phyloP scores from a whole-genome alignment of 2,329 filamentous ascomycete species.

The Pseudogymnoascus sp. region DNA sequence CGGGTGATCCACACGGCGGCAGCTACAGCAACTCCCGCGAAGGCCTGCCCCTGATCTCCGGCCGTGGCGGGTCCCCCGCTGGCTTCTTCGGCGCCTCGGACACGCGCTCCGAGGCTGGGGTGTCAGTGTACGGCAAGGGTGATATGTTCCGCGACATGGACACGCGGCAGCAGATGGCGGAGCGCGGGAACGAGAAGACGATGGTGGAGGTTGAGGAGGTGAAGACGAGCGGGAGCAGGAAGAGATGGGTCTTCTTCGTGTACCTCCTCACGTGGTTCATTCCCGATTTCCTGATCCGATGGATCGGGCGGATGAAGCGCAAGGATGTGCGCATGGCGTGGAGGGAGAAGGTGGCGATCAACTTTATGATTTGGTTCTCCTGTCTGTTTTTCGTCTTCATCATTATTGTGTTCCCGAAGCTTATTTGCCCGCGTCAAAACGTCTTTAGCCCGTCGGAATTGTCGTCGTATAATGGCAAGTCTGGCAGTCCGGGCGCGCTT shows the following conservation, averaged over 20 bases:
- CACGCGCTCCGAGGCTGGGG: conserved; percentile 80
- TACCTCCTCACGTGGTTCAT: conserved; percentile 93
- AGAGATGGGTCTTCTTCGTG: conserved; percentile 78
- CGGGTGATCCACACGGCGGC: conserved; percentile 40
- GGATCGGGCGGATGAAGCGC: conserved; percentile 87
- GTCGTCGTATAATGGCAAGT: conserved; percentile 63
- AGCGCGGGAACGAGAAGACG: conserved; percentile 86
- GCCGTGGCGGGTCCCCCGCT: conserved; percentile 48
- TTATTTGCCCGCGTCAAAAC: conserved; percentile 87
- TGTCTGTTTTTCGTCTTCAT: conserved; percentile 77
- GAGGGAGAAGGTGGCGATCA: conserved; percentile 97
- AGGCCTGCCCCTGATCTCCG: conserved; percentile 41
- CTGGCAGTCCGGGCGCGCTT: conserved; percentile 52
- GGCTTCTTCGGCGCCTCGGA: conserved; percentile 72
- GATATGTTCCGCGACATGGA: conserved; percentile 99
- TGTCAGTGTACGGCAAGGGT: conserved; percentile 80
- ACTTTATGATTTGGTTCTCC: conserved; percentile 88
- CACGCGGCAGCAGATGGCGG: conserved; percentile 86
- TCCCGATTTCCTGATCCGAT: conserved; percentile 71
- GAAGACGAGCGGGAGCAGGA: conserved; percentile 68
- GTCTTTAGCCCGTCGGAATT: conserved; percentile 78
- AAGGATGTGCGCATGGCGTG: conserved; percentile 95
- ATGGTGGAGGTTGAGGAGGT: conserved; percentile 86
- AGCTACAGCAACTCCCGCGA: conserved; percentile 57
- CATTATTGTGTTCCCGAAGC: conserved; percentile 74